Percentiles rank a stretch among this genome's conserved stretches.
phyloP scores from a whole-genome alignment of 768 basidiomycete species.

The Phaffia australis region DNA sequence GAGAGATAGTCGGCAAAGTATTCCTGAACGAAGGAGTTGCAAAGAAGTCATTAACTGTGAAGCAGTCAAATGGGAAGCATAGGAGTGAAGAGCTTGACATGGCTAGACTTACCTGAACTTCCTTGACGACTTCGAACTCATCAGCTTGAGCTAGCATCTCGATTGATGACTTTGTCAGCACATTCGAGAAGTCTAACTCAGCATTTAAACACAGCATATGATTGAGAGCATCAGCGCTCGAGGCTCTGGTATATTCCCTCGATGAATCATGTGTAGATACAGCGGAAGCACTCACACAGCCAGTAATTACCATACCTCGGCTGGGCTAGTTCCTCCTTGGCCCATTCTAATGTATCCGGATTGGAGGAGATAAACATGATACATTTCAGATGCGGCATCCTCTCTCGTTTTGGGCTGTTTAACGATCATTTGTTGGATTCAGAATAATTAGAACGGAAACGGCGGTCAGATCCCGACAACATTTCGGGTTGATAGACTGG shows the following conservation, averaged over 20 bases:
- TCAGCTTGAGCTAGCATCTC: conserved; percentile 88
- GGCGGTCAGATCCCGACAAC: background rate
- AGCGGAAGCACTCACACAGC: conserved; percentile 74
- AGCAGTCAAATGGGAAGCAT: background rate
- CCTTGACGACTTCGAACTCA: conserved; percentile 89
- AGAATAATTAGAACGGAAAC: background rate
- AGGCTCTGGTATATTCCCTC: background rate
- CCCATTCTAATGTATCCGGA: conserved; percentile 67
- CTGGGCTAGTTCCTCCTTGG: conserved; percentile 71
- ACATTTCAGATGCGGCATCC: conserved; percentile 95
- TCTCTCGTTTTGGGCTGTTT: conserved; percentile 51
- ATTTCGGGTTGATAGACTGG: background rate
- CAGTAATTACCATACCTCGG: conserved; percentile 98
- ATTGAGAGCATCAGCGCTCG: background rate
- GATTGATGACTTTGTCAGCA: conserved; percentile 75
- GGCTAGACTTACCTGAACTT: conserved; percentile 66
- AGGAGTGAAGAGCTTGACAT: background rate
- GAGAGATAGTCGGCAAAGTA: conserved; percentile 95
- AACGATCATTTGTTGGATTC: background rate
- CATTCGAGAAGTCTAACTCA: conserved; percentile 80
- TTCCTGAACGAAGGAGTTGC: conserved; percentile 46
- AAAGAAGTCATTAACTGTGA: background rate
- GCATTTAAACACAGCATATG: background rate
- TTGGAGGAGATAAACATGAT: conserved; percentile 81
- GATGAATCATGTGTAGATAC: background rate